Percentiles rank a stretch among this genome's conserved stretches.
Evolutionary conservation across 768 basidiomycete genomes (phyloP).

Genomic region (Boletus rubescentipes): DNA sequence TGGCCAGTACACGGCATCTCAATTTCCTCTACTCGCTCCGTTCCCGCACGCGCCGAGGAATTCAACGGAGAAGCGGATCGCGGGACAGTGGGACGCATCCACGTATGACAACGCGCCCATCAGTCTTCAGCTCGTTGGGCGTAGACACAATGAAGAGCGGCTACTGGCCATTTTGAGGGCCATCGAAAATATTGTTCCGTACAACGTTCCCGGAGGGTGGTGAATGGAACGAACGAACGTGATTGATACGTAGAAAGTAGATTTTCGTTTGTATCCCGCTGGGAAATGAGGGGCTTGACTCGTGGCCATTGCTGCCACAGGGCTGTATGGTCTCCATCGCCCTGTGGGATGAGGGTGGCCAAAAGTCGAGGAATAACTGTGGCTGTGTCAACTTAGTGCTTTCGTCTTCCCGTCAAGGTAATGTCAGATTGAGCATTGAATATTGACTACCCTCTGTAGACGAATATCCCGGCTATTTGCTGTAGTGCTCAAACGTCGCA

Average conservation of each 20-base stretch:
- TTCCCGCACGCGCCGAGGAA: slow-evolving; percentile 33
- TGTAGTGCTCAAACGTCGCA: neutral
- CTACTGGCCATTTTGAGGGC: slow-evolving; percentile 43
- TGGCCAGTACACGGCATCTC: slow-evolving; percentile 34
- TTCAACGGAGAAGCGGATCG: slow-evolving; percentile 35
- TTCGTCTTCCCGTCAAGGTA: too few species aligned
- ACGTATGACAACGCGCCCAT: slow-evolving; percentile 46
- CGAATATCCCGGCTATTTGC: neutral
- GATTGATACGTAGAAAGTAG: neutral
- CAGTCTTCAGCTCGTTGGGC: slow-evolving; percentile 49
- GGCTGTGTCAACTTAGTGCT: slow-evolving; percentile 2
- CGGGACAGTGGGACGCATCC: slow-evolving; percentile 40
- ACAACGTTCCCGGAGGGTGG: slow-evolving; percentile 12
- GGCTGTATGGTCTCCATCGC: slow-evolving; percentile 4
- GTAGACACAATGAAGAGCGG: slow-evolving; percentile 50
- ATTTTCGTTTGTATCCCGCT: slow-evolving; percentile 2
- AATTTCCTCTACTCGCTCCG: slow-evolving; percentile 5
- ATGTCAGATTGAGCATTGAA: neutral
- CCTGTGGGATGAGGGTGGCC: slow-evolving; percentile 12
- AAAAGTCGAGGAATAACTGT: neutral
- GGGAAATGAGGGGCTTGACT: slow-evolving; percentile 9
- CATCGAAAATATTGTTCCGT: slow-evolving; percentile 34
- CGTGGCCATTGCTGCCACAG: slow-evolving; percentile 11
- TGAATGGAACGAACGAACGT: slow-evolving; percentile 14
- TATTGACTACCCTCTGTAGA: neutral